These are phyloP conservation scores for Aphanomyces cochlioides DNA, from an alignment of 352 stramenopile genomes.

Conservation along the genomic window DNA sequence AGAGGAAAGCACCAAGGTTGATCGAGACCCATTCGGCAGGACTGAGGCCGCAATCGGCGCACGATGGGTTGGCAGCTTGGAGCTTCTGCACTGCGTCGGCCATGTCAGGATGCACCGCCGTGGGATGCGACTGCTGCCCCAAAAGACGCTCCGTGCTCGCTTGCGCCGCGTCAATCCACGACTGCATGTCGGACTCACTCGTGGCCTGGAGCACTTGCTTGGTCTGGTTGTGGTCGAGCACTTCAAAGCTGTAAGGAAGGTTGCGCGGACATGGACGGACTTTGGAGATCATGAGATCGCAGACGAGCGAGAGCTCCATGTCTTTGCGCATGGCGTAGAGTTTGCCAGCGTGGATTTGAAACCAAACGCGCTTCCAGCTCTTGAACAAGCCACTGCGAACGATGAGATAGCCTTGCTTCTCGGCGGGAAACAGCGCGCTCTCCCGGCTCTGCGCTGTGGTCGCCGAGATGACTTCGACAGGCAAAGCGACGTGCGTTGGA, in stretches of 20 bases:
- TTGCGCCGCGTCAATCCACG: conserved; percentile 79
- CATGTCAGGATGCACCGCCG: conserved; percentile 77
- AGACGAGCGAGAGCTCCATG: conserved; percentile 71
- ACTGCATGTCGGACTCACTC: conserved; percentile 64
- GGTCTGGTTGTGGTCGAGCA: conserved; percentile 75
- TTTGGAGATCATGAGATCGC: conserved; percentile 75
- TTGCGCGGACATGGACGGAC: conserved; percentile 59
- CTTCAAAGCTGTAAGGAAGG: conserved; percentile 74
- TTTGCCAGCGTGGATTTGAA: conserved; percentile 83
- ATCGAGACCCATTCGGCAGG: conserved; percentile 94
- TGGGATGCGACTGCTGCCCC: conserved; percentile 77
- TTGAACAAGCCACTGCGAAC: conserved; percentile 81
- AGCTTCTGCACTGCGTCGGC: conserved; percentile 64
- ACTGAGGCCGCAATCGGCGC: conserved; percentile 66
- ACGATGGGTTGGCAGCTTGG: conserved; percentile 50
- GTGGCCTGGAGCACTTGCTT: conserved; percentile 74
- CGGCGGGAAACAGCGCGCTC: neutral
- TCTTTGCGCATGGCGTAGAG: conserved; percentile 80
- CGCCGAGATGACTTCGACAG: conserved; percentile 64
- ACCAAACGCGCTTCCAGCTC: conserved; percentile 84
- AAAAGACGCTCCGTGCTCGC: conserved; percentile 78
- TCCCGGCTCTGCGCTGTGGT: conserved; percentile 31
- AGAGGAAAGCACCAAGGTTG: conserved; percentile 95
- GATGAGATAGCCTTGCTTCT: conserved; percentile 83
- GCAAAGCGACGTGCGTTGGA: conserved; percentile 36